These are phyloP conservation scores for Suillus subluteus DNA, from an alignment of 768 basidiomycete species.

Conservation along the genomic window DNA sequence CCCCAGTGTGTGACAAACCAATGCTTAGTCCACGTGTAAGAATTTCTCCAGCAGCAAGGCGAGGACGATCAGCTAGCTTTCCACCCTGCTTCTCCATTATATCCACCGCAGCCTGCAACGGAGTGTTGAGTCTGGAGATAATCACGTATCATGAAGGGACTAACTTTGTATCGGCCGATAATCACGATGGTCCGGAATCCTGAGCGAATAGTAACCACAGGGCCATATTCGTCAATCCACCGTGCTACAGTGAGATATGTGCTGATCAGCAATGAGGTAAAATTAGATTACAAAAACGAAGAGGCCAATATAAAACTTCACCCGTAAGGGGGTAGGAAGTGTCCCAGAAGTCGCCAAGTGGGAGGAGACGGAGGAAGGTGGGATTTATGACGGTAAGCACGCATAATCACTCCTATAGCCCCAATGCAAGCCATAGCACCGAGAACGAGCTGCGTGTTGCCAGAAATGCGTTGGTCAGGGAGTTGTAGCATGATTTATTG, in stretches of 20 bases:
- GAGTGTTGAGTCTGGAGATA: neutral
- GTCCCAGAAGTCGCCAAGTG: neutral
- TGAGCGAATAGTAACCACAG: neutral
- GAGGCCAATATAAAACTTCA: neutral
- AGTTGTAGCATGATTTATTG: neutral
- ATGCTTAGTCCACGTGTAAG: neutral
- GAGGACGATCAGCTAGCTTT: slow-evolving; percentile 14
- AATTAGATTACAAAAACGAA: neutral
- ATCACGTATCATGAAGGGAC: neutral
- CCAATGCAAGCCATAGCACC: neutral
- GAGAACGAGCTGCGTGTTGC: neutral
- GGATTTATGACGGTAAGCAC: neutral
- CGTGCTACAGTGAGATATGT: neutral
- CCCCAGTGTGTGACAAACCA: neutral
- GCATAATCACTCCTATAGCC: neutral
- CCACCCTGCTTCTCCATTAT: slow-evolving; percentile 62
- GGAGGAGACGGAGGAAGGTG: neutral
- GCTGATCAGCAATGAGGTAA: neutral
- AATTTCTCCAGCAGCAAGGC: neutral
- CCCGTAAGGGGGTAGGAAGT: neutral
- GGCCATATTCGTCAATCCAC: neutral
- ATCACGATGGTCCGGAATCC: neutral
- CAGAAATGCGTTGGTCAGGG: neutral
- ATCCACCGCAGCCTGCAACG: slow-evolving; percentile 34
- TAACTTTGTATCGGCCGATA: neutral